Base-by-base conservation (phyloP, 2,329 filamentous ascomycete genomes). In the Colletotrichum camelliae region DNA sequence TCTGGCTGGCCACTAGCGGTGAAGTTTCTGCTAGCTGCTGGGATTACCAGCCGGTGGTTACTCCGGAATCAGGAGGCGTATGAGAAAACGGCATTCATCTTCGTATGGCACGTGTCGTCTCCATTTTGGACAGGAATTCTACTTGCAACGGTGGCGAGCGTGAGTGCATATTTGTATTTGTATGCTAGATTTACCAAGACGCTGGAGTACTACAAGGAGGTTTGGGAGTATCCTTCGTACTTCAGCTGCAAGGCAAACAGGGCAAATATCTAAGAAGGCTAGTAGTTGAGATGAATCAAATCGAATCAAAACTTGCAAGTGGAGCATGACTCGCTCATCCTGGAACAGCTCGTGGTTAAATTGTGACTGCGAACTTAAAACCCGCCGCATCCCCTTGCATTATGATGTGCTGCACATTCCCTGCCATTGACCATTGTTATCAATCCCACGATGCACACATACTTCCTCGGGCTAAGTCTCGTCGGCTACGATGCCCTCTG, bases 161-260 rank as follows among this genome's bases (percentile, higher is more conserved):
- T 62, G 13, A 33, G 65, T 4, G 58, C 31, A 9, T 73, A 57
- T 16, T 1, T 73, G 1, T 69, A 43, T 18, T 9, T 73, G 8
- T 62, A 73, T 13, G 12, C 65, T 8, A 62, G 15, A n/a, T 73
- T 73, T 27, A 48, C 70, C 1, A 57, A 57, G 7, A 73, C 65
- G 12, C 31, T 73, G 65, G 65, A 62, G 37, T 73, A 73, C 18
- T 57, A 73, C 18, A 39, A 55, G 31, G 70, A 73, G n/a, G 65
- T 69, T 4, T 73, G 70, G 65, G 65, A 73, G 21, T 73, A 69
- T 43, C 65, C 70, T 7, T 69, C 70, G 3, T 73, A 68, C 15
- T 73, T 64, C 21, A 55, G 39, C 39, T 64, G 57, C 7, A 69
- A 73, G 31, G 55, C 35, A 12, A 69, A 69, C 12, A 62, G 70